Evolutionary conservation across 2,329 filamentous ascomycete genomes (phyloP).

Genomic region (Zymoseptoria brevis): DNA sequence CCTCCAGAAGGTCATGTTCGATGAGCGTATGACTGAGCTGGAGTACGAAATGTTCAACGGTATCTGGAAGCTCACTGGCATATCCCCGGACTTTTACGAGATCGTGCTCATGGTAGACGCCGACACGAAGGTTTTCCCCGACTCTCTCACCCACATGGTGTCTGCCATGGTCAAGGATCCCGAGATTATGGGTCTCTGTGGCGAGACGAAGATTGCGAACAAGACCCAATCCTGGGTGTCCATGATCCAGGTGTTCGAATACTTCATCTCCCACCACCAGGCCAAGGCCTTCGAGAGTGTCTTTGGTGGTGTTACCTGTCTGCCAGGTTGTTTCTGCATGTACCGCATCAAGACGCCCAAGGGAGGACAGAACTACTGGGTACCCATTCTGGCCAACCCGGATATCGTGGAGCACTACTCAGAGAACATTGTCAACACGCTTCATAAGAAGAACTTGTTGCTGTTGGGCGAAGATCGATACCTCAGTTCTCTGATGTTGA

Average conservation of each 20-base stretch:
- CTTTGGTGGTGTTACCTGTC: constrained; percentile 96
- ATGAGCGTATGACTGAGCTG: constrained; percentile 98
- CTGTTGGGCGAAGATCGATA: constrained; percentile 91
- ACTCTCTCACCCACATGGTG: constrained; percentile 97
- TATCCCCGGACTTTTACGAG: constrained; percentile 96
- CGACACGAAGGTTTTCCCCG: constrained; percentile 97
- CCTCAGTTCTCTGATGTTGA: constrained; percentile 92
- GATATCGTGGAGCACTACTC: constrained; percentile 99
- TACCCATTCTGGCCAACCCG: constrained; percentile 94
- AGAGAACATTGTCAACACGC: constrained; percentile 94
- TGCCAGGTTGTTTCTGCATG: constrained; percentile 99
- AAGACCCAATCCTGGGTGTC: constrained; percentile 92
- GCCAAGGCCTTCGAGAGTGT: constrained; percentile 97
- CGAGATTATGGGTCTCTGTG: constrained; percentile 97
- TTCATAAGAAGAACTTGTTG: constrained; percentile 95
- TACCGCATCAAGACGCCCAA: constrained; percentile 99
- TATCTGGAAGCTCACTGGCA: constrained; percentile 96
- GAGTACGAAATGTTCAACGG: constrained; percentile 99
- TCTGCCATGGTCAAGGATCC: constrained; percentile 99
- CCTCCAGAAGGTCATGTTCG: constrained; percentile 99
- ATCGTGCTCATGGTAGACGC: constrained; percentile 98
- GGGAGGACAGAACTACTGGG: constrained; percentile 98
- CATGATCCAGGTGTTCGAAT: constrained; percentile 98
- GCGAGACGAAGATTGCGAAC: constrained; percentile 99
- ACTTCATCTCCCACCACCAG: constrained; percentile 97